Evolutionary conservation across 164 flowering plant species (phyloP), one percentile per base, ranked within the genome.

Genomic region (Umbilicus rupestris): DNA sequence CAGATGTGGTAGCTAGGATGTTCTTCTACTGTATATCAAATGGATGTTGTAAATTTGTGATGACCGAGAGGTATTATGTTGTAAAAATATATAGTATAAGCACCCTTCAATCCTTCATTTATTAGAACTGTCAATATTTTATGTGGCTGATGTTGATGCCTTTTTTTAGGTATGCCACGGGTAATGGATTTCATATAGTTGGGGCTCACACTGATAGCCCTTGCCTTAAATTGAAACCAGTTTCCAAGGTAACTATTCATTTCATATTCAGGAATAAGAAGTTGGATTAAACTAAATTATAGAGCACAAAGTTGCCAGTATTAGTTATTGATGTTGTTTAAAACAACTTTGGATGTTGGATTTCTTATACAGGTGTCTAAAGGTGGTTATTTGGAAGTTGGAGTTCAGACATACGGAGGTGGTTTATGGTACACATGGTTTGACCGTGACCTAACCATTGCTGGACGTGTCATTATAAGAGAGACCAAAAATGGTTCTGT

Each of bases 161-260:
- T 66, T 39, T 72, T 64, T 31, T n/a, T 72, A 95, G 97, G 69
- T 95, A 83, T 83, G 90, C 82, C 69, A 87, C 94, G 12, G 99
- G 99, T 44, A 92, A 92, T 67, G 99, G 97, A 65, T 84, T 89
- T 75, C 79, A 81, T 64, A 81, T 92, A 19, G 73, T 89, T 70
- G 99, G 97, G 50, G 99, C 99, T 66, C 99, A 95, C 73, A 95
- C 99, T 19, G 99, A 95, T 65, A 95, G 99, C 68, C 99, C 99
- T 17, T 89, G 96, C 64, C 70, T 92, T 67, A 95, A 95, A 80
- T 69, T 95, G 68, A 95, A 92, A 78, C 99, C 99, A 7, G 76
- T 84, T 64, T 80, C 97, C 20, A 91, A 94, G 99, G 99, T 90
- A 70, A 73, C 72, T 65, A 63, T 24, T 33, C n/a, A 24, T 20